Percentiles rank a stretch among this genome's conserved stretches.
These are phyloP conservation scores for Aureobasidium pullulans DNA, from an alignment of 2,329 filamentous ascomycete species.

Conservation along the genomic window DNA sequence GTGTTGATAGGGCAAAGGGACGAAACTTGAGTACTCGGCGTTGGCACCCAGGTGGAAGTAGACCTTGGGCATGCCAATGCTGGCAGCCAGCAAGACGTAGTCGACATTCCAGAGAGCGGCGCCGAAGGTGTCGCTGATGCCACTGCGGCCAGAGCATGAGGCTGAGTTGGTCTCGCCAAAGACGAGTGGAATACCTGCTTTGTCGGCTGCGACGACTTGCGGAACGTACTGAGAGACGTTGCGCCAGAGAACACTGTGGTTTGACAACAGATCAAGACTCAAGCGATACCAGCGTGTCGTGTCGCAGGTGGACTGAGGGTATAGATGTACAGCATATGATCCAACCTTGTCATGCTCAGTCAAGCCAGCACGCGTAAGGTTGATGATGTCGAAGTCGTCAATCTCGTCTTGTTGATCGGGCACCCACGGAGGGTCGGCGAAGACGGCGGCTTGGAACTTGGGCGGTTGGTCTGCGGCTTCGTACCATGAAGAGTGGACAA, in stretches of 20 bases:
- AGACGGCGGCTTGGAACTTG: conserved; percentile 17
- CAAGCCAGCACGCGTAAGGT: conserved; percentile 15
- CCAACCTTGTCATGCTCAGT: not conserved
- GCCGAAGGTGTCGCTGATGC: conserved; percentile 22
- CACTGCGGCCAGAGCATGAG: conserved; percentile 20
- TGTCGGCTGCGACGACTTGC: conserved; percentile 15
- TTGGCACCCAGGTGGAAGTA: conserved; percentile 21
- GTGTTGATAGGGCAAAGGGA: not conserved
- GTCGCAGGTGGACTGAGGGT: conserved; percentile 3
- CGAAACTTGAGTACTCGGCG: conserved; percentile 18
- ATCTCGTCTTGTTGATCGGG: conserved; percentile 3
- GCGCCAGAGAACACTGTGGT: conserved; percentile 17
- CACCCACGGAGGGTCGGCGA: not conserved
- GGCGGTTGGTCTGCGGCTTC: conserved; percentile 6
- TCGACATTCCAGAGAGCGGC: conserved; percentile 23
- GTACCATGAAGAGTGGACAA: conserved; percentile 15
- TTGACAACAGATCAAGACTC: conserved; percentile 17
- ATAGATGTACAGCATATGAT: not conserved
- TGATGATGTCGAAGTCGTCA: conserved; percentile 16
- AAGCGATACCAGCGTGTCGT: conserved; percentile 14
- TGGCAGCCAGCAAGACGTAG: conserved; percentile 20
- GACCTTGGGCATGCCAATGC: conserved; percentile 20
- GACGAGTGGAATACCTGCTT: conserved; percentile 17
- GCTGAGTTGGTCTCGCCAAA: conserved; percentile 28
- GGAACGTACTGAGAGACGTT: conserved; percentile 17